A percentile compares a stretch with the other conserved stretches of the same genome.
Conservation (phyloP, 2,329 filamentous ascomycete genomes). For the Chaetomiaceae sp. region DNA sequence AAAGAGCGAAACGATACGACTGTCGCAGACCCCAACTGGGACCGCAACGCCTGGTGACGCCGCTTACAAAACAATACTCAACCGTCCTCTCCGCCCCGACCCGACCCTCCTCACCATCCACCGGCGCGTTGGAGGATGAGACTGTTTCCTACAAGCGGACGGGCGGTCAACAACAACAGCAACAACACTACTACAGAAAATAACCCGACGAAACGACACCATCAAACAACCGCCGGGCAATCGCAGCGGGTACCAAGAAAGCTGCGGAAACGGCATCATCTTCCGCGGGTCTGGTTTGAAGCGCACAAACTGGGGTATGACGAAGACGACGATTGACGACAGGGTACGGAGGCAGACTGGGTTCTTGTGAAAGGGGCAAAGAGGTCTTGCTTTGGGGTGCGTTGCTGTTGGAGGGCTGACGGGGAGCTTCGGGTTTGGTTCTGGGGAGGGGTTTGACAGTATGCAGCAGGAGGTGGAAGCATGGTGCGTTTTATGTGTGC, state of each 20-base stretch:
- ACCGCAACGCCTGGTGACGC: constrained; percentile 78
- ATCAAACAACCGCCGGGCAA: too few relatives aligned
- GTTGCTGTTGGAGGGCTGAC: too few relatives aligned
- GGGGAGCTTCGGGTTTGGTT: too few relatives aligned
- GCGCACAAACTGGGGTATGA: constrained; percentile 23
- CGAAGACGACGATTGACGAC: not conserved
- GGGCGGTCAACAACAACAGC: constrained; percentile 15
- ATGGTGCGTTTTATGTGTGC: not conserved
- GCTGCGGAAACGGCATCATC: constrained; percentile 42
- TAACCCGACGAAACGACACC: too few relatives aligned
- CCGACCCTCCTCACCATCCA: not conserved
- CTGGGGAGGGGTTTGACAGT: too few relatives aligned
- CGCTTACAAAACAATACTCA: constrained; percentile 23
- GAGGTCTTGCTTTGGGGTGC: too few relatives aligned
- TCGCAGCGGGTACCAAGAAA: constrained; percentile 33
- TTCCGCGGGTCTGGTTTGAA: constrained; percentile 29
- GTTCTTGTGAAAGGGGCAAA: too few relatives aligned
- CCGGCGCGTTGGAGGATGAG: not conserved
- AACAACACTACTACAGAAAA: too few relatives aligned
- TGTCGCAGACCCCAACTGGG: constrained; percentile 75
- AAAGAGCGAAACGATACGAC: not conserved
- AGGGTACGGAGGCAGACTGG: too few relatives aligned
- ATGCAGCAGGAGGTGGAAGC: too few relatives aligned
- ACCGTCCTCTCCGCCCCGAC: constrained; percentile 14
- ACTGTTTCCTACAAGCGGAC: not conserved